Base-by-base conservation (phyloP, 495 filamentous ascomycete species). In the Xylaria longipes region DNA sequence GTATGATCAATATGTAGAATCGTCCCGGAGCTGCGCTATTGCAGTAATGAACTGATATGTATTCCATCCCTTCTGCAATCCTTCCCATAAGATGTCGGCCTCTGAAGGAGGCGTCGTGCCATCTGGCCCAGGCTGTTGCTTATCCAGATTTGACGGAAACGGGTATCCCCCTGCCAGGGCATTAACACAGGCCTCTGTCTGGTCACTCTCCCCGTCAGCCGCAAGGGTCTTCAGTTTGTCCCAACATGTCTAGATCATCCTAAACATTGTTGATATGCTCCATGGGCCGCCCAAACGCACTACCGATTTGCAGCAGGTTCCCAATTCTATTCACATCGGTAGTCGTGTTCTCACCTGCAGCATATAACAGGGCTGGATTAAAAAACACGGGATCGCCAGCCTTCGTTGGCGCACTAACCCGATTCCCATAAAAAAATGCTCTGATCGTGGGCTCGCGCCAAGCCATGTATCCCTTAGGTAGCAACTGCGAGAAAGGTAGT, bases 251-350 rank as follows among this genome's bases (percentile, higher is more conserved):
- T 81, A 78, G 17, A 89, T 75, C 39, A 89, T 69, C 20, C 81
- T 80, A 54, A 54, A 82, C 41, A 5, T 78, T 79, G 74, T 89
- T 86, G 3, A 89, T 77, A 3, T 52, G 81, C 75, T 89, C 87
- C 87, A 89, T 89, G 14, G 86, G 79, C 70, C 87, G 88, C n/a
- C 87, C 88, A 77, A 90, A 82, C 9, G 86, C 86, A 70, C 80
- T 82, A 60, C 84, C 86, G 39, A 89, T 80, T 76, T 89, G 88
- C 71, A 89, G 52, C 43, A 89, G 75, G 74, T 89, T 89, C 37
- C 85, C 87, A 11, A 78, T 82, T 7, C 88, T 79, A 29, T 84
- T 72, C 58, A 87, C 81, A 12, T 83, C 82, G 5, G 64, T 71
- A 63, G 80, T 87, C 17, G 75, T 69, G 74, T 89, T 89, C 63